Conservation (phyloP, 805 yeast species). For the Lipomyces yamadae region DNA sequence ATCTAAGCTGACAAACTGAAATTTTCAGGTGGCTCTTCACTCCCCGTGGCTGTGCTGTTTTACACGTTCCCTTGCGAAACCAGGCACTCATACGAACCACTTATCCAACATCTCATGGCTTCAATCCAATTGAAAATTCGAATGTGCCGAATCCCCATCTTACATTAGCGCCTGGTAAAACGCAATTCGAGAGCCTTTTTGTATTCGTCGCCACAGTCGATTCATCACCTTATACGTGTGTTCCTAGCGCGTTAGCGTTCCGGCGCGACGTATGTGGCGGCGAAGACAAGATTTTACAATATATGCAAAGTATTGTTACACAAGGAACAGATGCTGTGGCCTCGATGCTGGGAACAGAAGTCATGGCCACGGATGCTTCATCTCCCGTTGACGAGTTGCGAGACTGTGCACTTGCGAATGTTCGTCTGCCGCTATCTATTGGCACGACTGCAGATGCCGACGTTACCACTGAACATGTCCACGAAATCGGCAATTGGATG, state of each 20-base stretch:
- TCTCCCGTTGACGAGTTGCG: slow-evolving; percentile 30
- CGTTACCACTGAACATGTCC: slow-evolving; percentile 32
- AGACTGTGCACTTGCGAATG: slow-evolving; percentile 50
- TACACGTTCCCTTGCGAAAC: slow-evolving; percentile 13
- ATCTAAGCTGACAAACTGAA: not conserved
- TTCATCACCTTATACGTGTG: slow-evolving; percentile 51
- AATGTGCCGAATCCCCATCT: not conserved
- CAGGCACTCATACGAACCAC: slow-evolving; percentile 14
- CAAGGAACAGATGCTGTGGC: slow-evolving; percentile 51
- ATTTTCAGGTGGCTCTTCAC: not conserved
- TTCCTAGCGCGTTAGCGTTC: slow-evolving; percentile 60
- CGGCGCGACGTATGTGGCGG: slow-evolving; percentile 61
- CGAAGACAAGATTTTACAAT: slow-evolving; percentile 55
- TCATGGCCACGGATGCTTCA: slow-evolving; percentile 40
- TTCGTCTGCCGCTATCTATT: slow-evolving; percentile 48
- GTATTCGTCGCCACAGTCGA: slow-evolving; percentile 56
- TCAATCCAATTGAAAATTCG: not conserved
- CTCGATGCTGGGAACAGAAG: slow-evolving; percentile 49
- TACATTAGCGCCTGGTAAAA: not conserved
- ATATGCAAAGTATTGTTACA: slow-evolving; percentile 54
- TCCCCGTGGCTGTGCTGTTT: slow-evolving; percentile 13
- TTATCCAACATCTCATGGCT: slow-evolving; percentile 14
- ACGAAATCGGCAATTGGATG: slow-evolving; percentile 36
- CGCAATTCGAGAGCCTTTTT: slow-evolving; percentile 44
- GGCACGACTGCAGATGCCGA: slow-evolving; percentile 13